Base-by-base conservation (phyloP, 2,329 filamentous ascomycete genomes). In the Sclerotinia trifoliorum region DNA sequence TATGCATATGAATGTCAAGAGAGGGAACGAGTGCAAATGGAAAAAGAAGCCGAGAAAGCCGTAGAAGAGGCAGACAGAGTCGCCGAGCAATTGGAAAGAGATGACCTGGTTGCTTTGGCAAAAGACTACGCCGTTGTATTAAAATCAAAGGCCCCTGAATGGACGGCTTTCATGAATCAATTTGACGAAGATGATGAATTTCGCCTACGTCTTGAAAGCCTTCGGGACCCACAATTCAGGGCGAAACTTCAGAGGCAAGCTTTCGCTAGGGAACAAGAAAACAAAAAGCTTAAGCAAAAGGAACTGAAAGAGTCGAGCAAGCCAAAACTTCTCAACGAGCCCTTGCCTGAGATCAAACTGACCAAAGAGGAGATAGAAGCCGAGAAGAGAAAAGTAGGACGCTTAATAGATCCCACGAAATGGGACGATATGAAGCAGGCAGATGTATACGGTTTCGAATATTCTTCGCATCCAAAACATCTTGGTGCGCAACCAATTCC, bases 361-460 rank as follows among this genome's bases (percentile, higher is more conserved):
- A 72, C 72, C 5, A 74, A 75, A 63, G 74, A 76, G 24, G 71
- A 75, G 60, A 65, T 70, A 29, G 70, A 71, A 44, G 29, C 67
- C 17, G 71, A 75, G 61, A 74, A 72, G 58, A 71, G 74, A 24
- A 73, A 75, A 55, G 56, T 54, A 39, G 72, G 72, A 58, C 48
- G 72, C 17, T 55, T 74, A 4, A 68, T 74, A 39, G 73, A 74
- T 65, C 69, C 70, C 11, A 69, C 73, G 17, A 73, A 73, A 19
- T 77, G 74, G 51, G 74, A 77, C 35, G 74, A 75, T 60, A 72
- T 65, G 84, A 89, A 74, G 86, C 88, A 77, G 82, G 86, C 87
- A 10, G 81, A 84, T 70, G 81, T 83, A 1, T 89, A 88, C 73
- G 83, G 84, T 21, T 88, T 88, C 72, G 84, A 87, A 69, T 86